These are phyloP conservation scores for Laburnicola sp. DNA, from an alignment of 2,329 filamentous ascomycete species.

Conservation along the genomic window DNA sequence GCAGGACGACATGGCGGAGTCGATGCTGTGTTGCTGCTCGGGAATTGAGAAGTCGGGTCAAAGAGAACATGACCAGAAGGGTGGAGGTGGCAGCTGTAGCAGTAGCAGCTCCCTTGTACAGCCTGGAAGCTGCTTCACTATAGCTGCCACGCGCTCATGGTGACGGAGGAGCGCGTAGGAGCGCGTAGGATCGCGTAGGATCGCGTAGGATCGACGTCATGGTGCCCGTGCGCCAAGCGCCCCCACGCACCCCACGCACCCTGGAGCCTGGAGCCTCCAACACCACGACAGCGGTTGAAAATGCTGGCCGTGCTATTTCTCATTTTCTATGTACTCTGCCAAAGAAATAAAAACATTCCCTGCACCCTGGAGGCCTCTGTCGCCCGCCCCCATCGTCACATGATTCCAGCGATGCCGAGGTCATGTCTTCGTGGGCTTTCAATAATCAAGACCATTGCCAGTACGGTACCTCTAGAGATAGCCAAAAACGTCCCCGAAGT, in stretches of 20 bases:
- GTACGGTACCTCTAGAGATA: no score
- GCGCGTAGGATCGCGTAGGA: background rate
- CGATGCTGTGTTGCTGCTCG: background rate
- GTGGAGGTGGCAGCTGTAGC: background rate
- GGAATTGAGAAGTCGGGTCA: conserved; percentile 7
- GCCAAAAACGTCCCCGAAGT: no score
- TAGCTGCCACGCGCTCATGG: conserved; percentile 1
- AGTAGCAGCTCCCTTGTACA: background rate
- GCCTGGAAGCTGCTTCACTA: no score
- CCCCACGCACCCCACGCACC: background rate
- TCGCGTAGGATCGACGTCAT: conserved; percentile 9
- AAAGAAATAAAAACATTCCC: background rate
- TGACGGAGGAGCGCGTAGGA: conserved; percentile 4
- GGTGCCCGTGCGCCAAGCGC: background rate
- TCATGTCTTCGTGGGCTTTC: no score
- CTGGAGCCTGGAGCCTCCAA: background rate
- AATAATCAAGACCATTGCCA: no score
- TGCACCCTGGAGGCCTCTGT: background rate
- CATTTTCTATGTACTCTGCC: background rate
- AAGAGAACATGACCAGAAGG: background rate
- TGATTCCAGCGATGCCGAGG: no score
- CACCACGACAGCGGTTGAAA: background rate
- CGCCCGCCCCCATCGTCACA: background rate
- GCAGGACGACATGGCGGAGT: conserved; percentile 61
- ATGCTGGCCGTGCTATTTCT: background rate